Base-by-base conservation (phyloP, 2,329 filamentous ascomycete genomes). In the Fusarium brevicatenulatum region DNA sequence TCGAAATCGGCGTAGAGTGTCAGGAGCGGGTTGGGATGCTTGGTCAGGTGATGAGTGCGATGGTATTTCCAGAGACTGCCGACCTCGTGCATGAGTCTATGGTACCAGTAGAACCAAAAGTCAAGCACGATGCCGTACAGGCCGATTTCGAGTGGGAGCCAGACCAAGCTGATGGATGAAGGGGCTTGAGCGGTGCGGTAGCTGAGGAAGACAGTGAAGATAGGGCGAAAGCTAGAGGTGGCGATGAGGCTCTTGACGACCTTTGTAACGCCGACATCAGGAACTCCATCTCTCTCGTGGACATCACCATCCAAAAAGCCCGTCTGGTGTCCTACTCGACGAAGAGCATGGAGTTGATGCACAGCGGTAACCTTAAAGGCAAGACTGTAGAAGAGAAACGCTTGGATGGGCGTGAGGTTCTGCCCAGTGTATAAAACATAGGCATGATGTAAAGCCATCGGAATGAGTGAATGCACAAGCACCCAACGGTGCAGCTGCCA, bases 101-200 rank as follows among this genome's bases (percentile, higher is more conserved):
- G 66, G 28, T 69, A 69, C 25, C 64, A 43, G 43, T 69, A 69
- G 50, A 66, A 69, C 66, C 66, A 69, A 43, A 69, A 69, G 56
- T 69, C 66, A 3, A 69, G 63, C 19, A 69, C 47, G 15, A 69
- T 66, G 2, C 62, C 55, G 9, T 69, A 69, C 1, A 69, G 25
- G 2, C 66, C 66, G 16, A 69, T 62, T 11, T 69, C 49, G 0
- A 69, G 39, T 32, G 56, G 60, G 0, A 69, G 39, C 66, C 62
- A 66, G 6, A 58, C 40, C 66, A 30, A 66, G 18, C 6, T 50
- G 1, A 50, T 37, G 23, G 23, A 25, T 2, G 55, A 50, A 15
- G 55, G 55, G 1, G 55, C 9, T 2, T 58, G 55, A 11, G 55
- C 42, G 19, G 55, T 58, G 3, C 55, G 55, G 10, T 58, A 58